Base-by-base conservation (phyloP, 768 basidiomycete genomes). In the Mycena rebaudengoi region DNA sequence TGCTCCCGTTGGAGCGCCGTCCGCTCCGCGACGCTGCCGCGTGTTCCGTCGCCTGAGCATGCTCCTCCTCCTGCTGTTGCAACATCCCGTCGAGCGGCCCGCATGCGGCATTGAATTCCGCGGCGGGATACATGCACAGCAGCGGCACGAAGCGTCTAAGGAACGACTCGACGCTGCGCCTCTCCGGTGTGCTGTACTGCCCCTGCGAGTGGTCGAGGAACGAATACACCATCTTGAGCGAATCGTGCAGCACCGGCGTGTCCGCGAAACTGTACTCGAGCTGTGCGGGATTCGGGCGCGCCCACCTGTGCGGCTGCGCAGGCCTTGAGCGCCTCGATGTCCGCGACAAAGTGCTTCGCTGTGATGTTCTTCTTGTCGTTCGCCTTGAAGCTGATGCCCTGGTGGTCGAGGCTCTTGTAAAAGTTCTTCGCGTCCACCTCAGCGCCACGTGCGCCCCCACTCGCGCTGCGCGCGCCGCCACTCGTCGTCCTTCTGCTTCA, bases 361-460 rank as follows among this genome's bases (percentile, higher is more conserved):
- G 91, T 95, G 72, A 96, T 91, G 61, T 84, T 86, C 78, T 94
- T 94, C 86, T 98, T 98, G 83, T 99, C 98, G 75, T 95, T 96
- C 60, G 85, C 84, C 81, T 98, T 99, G 88, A 97, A 98, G 62
- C 85, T 88, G 75, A 94, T 92, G 18, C 95, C 96, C 75, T 98
- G 96, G 72, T 98, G 95, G 74, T 99, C 98, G 50, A 99, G 88
- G 29, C 92, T 91, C 79, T 97, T 98, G 88, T 98, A 97, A 74
- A 96, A 99, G 80, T 99, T 99, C 80, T 95, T 96, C 58, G 91
- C 91, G 71, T 99, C 95, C 49, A 96, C 92, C 75, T 98, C 97
- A n/a, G 51, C 95, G 85, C 98, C 98, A 99, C 16, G 95, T 96
- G 63, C 92, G 87, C 78, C 91, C 94, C 95, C 95, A 99, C 76